phyloP scores from a whole-genome alignment of 2,329 filamentous ascomycete genomes.

The Scedosporium boydii region DNA sequence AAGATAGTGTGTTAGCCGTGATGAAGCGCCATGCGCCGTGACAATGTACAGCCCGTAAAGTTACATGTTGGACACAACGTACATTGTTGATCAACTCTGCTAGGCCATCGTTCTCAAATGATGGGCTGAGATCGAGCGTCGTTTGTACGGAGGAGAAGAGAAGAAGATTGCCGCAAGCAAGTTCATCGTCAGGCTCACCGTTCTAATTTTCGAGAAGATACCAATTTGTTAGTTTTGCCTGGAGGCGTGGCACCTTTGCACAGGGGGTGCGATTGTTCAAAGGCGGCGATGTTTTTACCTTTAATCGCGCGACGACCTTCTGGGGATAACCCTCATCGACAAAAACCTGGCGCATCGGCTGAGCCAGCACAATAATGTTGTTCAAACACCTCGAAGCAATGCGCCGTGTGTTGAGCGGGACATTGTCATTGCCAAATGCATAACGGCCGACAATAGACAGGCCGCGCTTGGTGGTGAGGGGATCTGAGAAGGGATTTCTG shows the following conservation, averaged over 20 bases:
- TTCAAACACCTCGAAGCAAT: slow-evolving; percentile 7
- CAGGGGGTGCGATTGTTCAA: background rate
- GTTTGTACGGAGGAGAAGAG: slow-evolving; percentile 11
- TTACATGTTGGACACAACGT: background rate
- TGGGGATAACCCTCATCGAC: slow-evolving; percentile 9
- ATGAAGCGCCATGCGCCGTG: no score
- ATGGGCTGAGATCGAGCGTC: slow-evolving; percentile 32
- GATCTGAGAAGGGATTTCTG: background rate
- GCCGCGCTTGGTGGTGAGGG: slow-evolving; percentile 3
- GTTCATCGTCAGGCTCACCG: slow-evolving; percentile 10
- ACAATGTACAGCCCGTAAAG: no score
- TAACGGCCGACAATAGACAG: slow-evolving; percentile 5
- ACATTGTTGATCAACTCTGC: slow-evolving; percentile 12
- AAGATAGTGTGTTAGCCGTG: no score
- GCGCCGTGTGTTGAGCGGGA: background rate
- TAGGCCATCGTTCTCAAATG: slow-evolving; percentile 13
- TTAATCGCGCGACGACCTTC: slow-evolving; percentile 8
- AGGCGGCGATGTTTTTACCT: background rate
- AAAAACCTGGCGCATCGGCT: slow-evolving; percentile 10
- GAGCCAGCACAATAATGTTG: slow-evolving; percentile 11
- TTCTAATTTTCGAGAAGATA: background rate
- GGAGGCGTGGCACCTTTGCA: background rate
- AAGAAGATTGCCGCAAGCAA: slow-evolving; percentile 11
- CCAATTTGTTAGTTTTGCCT: background rate
- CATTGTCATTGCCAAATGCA: background rate